Conservation (phyloP, 2,329 filamentous ascomycete species). For the Epichloe festucae region DNA sequence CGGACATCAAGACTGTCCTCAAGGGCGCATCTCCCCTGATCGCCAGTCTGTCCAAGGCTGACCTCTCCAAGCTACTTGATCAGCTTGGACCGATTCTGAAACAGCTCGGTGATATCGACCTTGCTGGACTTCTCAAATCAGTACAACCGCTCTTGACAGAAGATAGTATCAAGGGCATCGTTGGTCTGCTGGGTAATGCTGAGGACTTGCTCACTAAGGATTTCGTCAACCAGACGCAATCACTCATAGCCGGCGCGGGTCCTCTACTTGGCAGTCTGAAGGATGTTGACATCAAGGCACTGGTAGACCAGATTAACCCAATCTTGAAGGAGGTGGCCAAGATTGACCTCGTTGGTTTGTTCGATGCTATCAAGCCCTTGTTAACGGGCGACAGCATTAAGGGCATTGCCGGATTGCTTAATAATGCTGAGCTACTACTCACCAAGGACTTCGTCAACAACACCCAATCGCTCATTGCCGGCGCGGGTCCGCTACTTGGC, state of each 20-base stretch:
- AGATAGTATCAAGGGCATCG: conserved; percentile 12
- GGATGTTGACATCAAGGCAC: conserved; percentile 13
- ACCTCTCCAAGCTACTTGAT: conserved; percentile 3
- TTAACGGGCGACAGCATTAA: conserved; percentile 12
- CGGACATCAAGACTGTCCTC: conserved; percentile 2
- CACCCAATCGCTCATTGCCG: conserved; percentile 3
- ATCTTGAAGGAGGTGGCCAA: conserved; percentile 13
- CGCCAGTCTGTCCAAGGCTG: conserved; percentile 6
- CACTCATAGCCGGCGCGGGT: conserved; percentile 10
- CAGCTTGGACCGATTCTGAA: conserved; percentile 4
- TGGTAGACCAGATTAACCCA: conserved; percentile 12
- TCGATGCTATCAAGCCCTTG: conserved; percentile 8
- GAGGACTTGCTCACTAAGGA: conserved; percentile 6
- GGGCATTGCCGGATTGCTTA: conserved; percentile 7
- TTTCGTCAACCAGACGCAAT: conserved; percentile 10
- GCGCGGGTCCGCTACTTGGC: conserved; percentile 13
- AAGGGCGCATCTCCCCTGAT: conserved; percentile 3
- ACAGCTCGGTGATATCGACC: conserved; percentile 3
- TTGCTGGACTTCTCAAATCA: conserved; percentile 2
- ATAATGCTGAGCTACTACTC: not conserved
- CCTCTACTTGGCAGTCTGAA: conserved; percentile 23
- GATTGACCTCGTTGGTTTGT: conserved; percentile 2
- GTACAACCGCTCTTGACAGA: conserved; percentile 9
- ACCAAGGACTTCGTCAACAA: conserved; percentile 12
- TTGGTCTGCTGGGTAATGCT: conserved; percentile 2